A percentile compares a stretch with the other conserved stretches of the same genome.
These are phyloP conservation scores for Scheffersomyces segobiensis DNA, from an alignment of 1,139 yeast species.

Conservation along the genomic window DNA sequence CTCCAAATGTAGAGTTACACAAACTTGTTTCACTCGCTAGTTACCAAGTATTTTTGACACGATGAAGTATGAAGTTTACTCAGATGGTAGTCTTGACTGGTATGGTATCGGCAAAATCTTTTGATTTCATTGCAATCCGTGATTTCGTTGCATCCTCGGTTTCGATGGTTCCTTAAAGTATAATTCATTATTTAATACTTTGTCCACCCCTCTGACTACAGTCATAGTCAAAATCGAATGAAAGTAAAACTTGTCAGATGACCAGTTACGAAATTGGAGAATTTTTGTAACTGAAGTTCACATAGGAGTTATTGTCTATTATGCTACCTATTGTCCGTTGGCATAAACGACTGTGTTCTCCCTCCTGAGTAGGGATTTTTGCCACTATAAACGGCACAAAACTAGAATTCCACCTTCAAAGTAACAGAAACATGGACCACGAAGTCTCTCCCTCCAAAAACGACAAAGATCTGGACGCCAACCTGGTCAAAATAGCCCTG, in stretches of 20 bases:
- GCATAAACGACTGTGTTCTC: conserved; percentile 2
- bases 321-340: conserved; percentile 15
- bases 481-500: not conserved
- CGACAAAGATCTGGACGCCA: not conserved
- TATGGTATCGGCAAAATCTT: not conserved
- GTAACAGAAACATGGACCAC: not conserved
- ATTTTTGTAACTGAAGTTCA: conserved; percentile 10
- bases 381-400: not conserved
- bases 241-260: not conserved
- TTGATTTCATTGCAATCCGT: not conserved
- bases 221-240: not conserved
- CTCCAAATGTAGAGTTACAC: not conserved
- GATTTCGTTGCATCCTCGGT: not conserved
- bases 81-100: not conserved
- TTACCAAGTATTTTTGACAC: too few relatives aligned
- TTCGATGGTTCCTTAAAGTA: not conserved
- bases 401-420: not conserved
- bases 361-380: not conserved
- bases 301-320: conserved; percentile 8
- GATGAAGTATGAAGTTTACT: not conserved
- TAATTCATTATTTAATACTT: not conserved
- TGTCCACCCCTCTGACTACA: not conserved
- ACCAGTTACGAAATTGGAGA: conserved; percentile 6
- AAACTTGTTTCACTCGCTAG: not conserved
- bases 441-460: not conserved